Evolutionary conservation across 768 basidiomycete species (phyloP).

Genomic region (Naematelia encephala): DNA sequence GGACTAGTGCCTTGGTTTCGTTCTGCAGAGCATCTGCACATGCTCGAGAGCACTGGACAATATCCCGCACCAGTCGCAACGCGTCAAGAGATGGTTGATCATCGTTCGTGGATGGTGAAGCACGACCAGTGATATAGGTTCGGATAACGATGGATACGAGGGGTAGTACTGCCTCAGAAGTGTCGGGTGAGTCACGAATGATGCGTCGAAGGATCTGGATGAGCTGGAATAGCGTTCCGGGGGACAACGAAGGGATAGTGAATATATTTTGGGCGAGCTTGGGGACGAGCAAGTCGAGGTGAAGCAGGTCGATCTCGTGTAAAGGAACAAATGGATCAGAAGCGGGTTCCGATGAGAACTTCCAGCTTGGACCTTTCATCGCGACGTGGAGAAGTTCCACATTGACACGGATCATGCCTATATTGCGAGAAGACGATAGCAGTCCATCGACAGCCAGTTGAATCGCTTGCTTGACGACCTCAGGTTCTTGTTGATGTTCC

Average conservation of each 20-base stretch:
- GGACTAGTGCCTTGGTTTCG: conserved; percentile 64
- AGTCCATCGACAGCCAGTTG: conserved; percentile 30
- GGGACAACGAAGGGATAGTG: not conserved
- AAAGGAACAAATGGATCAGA: not conserved
- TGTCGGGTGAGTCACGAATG: conserved; percentile 6
- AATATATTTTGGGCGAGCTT: not conserved
- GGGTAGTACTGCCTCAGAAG: conserved; percentile 24
- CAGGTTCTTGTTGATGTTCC: conserved; percentile 8
- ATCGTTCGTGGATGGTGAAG: conserved; percentile 23
- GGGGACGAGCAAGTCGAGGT: not conserved
- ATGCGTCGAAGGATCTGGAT: conserved; percentile 33
- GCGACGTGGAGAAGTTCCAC: conserved; percentile 39
- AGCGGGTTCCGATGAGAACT: not conserved
- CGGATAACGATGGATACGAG: conserved; percentile 25
- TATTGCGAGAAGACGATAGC: conserved; percentile 14
- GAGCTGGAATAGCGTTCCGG: conserved; percentile 20
- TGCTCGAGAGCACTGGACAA: conserved; percentile 62
- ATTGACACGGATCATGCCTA: conserved; percentile 34
- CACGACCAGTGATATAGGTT: conserved; percentile 14
- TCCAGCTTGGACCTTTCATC: not conserved
- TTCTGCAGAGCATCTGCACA: conserved; percentile 60
- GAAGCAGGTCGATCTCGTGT: not conserved
- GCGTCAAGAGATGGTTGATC: conserved; percentile 22
- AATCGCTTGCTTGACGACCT: conserved; percentile 22
- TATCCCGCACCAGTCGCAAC: conserved; percentile 22